Evolutionary conservation across 345 rosid genomes (phyloP), one percentile per base, ranked within the genome.

Genomic region (Ceriops tagal): DNA sequence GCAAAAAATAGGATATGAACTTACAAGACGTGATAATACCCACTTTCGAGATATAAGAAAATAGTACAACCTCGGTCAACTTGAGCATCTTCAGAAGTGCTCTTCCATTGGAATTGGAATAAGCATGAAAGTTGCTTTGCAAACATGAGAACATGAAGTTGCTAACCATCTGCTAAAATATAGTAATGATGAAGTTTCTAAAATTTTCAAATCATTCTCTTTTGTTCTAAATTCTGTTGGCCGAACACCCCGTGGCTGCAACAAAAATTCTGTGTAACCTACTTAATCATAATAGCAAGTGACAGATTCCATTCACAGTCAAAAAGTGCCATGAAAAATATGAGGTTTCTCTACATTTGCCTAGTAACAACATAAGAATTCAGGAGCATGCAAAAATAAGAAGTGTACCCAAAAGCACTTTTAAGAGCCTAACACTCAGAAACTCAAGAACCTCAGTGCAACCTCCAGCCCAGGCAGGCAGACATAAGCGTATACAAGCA

Each of bases 401-500:
- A 59, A 64, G 32, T 84, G 31, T 82, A 93, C 98, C 97, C 97
- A 83, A 91, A 93, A 63, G 99, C 97, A 76, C 80, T 87, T 63
- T 96, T 86, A 26, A 93, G 92, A 79, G 88, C 77, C 60, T 88
- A 84, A 69, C n/a, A n/a, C n/a, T n/a, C n/a, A 93, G 84, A 86
- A 93, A 93, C 78, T 87, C 93, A 67, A 96, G 95, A 79, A 97
- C 99, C 80, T 91, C 96, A 19, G 89, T 76, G 77, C 92, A 89
- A 47, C 89, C 96, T 76, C 77, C 85, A 64, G 96, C 92, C 99
- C 97, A 91, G 35, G 88, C 84, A 75, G 78, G 77, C 59, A 91
- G 83, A 73, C 96, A 91, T 46, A 91, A 77, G 24, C 99, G 89
- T 63, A 91, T 85, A 68, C 96, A 93, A 73, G 99, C 99, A 81